Percentiles rank a stretch among this genome's conserved stretches.
Conservation (phyloP, 306 rosid species). For the Boehmeria nivea region DNA sequence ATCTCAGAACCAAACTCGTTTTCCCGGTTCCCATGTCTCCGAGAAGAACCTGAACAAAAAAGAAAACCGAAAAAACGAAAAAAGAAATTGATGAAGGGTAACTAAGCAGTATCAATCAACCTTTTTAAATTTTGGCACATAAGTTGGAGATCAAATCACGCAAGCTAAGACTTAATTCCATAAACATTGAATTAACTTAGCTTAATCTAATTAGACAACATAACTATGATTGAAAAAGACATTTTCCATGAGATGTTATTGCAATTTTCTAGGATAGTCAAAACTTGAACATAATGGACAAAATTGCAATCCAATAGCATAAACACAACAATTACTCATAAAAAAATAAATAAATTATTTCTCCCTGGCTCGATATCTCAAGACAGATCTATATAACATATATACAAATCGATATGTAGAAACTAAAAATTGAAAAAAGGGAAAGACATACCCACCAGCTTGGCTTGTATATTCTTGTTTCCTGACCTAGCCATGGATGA, state of each 20-base stretch:
- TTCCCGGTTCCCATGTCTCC: constrained; percentile 95
- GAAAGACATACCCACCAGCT: constrained; percentile 92
- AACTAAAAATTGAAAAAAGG: constrained; percentile 26
- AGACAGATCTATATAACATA: background rate
- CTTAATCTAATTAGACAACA: background rate
- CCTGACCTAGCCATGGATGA: constrained; percentile 50
- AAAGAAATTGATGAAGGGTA: too few species aligned
- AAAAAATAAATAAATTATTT: too few species aligned
- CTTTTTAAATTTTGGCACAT: too few species aligned
- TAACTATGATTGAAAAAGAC: background rate
- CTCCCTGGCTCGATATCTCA: too few species aligned
- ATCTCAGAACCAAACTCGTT: constrained; percentile 81
- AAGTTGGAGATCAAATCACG: too few species aligned
- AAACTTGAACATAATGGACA: background rate
- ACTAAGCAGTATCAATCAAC: too few species aligned
- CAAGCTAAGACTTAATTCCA: background rate
- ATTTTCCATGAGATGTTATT: background rate
- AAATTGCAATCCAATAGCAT: too few species aligned
- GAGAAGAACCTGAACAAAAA: constrained; percentile 62
- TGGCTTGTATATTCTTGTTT: constrained; percentile 80
- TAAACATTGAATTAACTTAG: background rate
- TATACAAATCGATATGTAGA: background rate
- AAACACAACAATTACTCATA: too few species aligned
- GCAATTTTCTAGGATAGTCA: too few species aligned
- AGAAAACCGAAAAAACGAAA: too few species aligned